Percentiles rank a stretch among this genome's conserved stretches.
phyloP scores from a whole-genome alignment of 768 basidiomycete genomes.

The Lactarius trivialis region DNA sequence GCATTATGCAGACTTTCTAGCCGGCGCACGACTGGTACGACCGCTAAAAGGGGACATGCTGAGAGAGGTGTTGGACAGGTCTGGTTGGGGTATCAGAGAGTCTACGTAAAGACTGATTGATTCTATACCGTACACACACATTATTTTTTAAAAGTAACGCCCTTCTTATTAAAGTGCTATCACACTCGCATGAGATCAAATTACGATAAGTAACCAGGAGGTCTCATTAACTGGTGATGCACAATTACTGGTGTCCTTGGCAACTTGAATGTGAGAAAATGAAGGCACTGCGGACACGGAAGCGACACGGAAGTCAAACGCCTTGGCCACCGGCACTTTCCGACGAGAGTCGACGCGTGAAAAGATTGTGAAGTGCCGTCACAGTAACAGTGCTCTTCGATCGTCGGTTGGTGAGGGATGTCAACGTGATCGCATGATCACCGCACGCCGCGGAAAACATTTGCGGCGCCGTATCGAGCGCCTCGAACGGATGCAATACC shows the following conservation, averaged over 20 bases:
- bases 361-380: neutral
- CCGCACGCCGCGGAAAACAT: constrained; percentile 8
- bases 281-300: neutral
- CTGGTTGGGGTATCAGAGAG: neutral
- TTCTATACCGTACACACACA: neutral
- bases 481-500: neutral
- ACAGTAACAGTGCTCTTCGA: neutral
- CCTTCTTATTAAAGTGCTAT: neutral
- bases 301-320: neutral
- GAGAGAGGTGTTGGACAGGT: constrained; percentile 8
- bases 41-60: constrained; percentile 35
- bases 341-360: neutral
- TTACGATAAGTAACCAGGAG: neutral
- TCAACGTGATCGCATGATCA: neutral
- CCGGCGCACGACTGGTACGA: constrained; percentile 46
- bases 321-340: neutral
- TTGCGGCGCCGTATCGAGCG: constrained; percentile 12
- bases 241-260: constrained; percentile 15
- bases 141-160: neutral
- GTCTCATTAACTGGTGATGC: constrained; percentile 1
- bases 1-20: constrained; percentile 52
- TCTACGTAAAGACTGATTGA: neutral
- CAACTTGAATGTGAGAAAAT: constrained; percentile 8
- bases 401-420: constrained; percentile 13
- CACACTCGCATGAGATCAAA: neutral